Evolutionary conservation across 805 yeast species (phyloP), one percentile per base, ranked within the genome.

Genomic region (Ogataea paraovalis): DNA sequence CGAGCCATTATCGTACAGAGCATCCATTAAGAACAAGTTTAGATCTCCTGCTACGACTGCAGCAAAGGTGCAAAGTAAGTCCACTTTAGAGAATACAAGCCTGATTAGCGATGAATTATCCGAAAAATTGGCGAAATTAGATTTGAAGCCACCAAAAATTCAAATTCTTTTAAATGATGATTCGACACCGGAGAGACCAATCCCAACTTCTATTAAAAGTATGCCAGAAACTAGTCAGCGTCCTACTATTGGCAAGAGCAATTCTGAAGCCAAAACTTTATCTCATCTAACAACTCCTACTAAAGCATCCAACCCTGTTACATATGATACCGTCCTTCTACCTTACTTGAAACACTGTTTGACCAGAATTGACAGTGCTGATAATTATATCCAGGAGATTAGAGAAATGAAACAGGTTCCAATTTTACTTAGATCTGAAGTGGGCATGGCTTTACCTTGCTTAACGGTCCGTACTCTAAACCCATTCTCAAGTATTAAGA

Each of bases 401-500:
- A 75, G 78, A 52, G 92, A 87, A 59, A 70, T 91, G 59, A 76
- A 76, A 43, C 83, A 81, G 57, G 85, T 92, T 42, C 98, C 98
- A 9, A 82, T 92, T 28, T 71, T 92, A 51, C 73, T 94, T 53
- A 76, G 97, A 59, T 89, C 97, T 0, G 98, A 91, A 64, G 80
- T 90, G 44, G 97, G 97, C 43, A 89, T 89, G 91, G 92, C 97
- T 2, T 73, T 92, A 45, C 99, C 99, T 16, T 92, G 97, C 65
- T 75, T 92, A 58, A 88, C 97, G 3, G 96, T 94, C 14, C 79
- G 96, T 58, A 86, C 92, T 7, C 72, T 91, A 61, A 92, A 92
- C 60, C 99, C 99, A 28, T 92, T 91, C 42, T 51, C 56, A 14
- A 51, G 48, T 22, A 48, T 48, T 41, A 53, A 52, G 28, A 57